A percentile compares a stretch with the other conserved stretches of the same genome.
These are phyloP conservation scores for Diaporthe caulivora DNA, from an alignment of 2,329 filamentous ascomycete genomes.

Conservation along the genomic window DNA sequence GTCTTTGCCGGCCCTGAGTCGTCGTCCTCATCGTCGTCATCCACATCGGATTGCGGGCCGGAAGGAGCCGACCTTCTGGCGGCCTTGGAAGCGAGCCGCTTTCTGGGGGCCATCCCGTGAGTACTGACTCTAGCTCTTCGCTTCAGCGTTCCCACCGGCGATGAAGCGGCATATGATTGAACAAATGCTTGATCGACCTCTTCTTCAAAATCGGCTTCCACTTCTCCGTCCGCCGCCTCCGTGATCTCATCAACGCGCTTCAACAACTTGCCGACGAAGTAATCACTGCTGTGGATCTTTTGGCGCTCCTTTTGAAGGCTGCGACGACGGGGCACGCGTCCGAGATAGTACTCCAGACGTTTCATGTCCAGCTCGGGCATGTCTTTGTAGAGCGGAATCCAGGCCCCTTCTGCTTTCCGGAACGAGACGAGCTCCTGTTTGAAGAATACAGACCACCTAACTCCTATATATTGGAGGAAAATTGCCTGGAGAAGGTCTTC, in stretches of 20 bases:
- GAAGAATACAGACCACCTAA: slow-evolving; percentile 60
- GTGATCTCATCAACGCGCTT: slow-evolving; percentile 45
- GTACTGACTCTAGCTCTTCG: neutral
- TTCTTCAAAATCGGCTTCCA: slow-evolving; percentile 51
- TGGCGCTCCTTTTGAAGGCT: slow-evolving; percentile 49
- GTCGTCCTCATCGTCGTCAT: slow-evolving; percentile 39
- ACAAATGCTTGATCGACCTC: too few relatives aligned
- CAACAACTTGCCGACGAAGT: slow-evolving; percentile 61
- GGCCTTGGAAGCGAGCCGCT: slow-evolving; percentile 52
- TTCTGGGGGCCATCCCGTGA: slow-evolving; percentile 41
- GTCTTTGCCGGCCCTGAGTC: slow-evolving; percentile 43
- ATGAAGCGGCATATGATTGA: too few relatives aligned
- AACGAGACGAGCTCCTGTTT: slow-evolving; percentile 52
- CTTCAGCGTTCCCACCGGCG: neutral
- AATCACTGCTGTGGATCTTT: slow-evolving; percentile 52
- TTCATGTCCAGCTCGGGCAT: slow-evolving; percentile 49
- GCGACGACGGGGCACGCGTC: slow-evolving; percentile 33
- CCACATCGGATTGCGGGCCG: slow-evolving; percentile 39
- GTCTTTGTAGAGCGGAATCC: slow-evolving; percentile 48
- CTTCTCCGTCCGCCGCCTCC: slow-evolving; percentile 50
- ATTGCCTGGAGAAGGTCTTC: slow-evolving; percentile 65
- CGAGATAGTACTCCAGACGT: slow-evolving; percentile 53
- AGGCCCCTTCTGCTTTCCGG: slow-evolving; percentile 50
- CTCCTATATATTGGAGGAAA: slow-evolving; percentile 63
- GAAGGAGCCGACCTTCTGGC: slow-evolving; percentile 42